Percentiles rank a stretch among this genome's conserved stretches.
These are phyloP conservation scores for Tolypocladium nubicola DNA, from an alignment of 2,329 filamentous ascomycete species.

Conservation along the genomic window DNA sequence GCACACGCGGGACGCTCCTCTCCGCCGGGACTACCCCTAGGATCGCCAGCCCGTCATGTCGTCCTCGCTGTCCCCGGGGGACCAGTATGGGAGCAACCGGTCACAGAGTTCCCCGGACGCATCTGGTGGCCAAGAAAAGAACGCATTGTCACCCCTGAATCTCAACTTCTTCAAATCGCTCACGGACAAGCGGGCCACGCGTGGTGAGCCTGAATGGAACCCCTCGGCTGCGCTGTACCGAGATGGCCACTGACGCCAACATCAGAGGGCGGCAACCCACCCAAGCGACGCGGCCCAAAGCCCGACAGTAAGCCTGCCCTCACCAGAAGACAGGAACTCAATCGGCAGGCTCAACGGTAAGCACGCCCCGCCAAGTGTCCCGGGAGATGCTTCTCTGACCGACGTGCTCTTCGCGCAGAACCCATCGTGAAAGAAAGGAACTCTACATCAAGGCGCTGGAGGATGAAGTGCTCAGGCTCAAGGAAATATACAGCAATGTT, in stretches of 20 bases:
- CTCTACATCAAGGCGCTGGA: slow-evolving; percentile 91
- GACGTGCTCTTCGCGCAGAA: slow-evolving; percentile 40
- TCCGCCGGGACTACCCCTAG: background rate
- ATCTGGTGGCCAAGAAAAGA: slow-evolving; percentile 23
- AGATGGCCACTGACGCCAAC: slow-evolving; percentile 1
- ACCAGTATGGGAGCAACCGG: slow-evolving; percentile 17
- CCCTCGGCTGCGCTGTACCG: background rate
- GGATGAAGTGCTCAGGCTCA: slow-evolving; percentile 78
- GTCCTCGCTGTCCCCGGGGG: slow-evolving; percentile 33
- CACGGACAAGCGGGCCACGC: slow-evolving; percentile 65
- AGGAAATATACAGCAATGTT: slow-evolving; percentile 69
- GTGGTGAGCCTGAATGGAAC: slow-evolving; percentile 39
- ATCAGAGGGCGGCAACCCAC: slow-evolving; percentile 70
- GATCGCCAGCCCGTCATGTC: slow-evolving; percentile 25
- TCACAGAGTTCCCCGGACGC: slow-evolving; percentile 14
- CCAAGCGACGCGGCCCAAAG: slow-evolving; percentile 88
- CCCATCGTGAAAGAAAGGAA: slow-evolving; percentile 93
- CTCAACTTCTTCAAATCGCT: slow-evolving; percentile 56
- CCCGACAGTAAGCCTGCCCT: slow-evolving; percentile 92
- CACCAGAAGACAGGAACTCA: slow-evolving; percentile 85
- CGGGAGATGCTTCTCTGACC: background rate
- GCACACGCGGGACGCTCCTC: background rate
- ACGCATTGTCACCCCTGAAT: slow-evolving; percentile 35
- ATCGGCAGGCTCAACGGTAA: slow-evolving; percentile 90
- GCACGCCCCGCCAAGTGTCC: slow-evolving; percentile 3